Evolutionary conservation across 805 yeast species (phyloP).

Genomic region (Maudiozyma pseudohumilis): DNA sequence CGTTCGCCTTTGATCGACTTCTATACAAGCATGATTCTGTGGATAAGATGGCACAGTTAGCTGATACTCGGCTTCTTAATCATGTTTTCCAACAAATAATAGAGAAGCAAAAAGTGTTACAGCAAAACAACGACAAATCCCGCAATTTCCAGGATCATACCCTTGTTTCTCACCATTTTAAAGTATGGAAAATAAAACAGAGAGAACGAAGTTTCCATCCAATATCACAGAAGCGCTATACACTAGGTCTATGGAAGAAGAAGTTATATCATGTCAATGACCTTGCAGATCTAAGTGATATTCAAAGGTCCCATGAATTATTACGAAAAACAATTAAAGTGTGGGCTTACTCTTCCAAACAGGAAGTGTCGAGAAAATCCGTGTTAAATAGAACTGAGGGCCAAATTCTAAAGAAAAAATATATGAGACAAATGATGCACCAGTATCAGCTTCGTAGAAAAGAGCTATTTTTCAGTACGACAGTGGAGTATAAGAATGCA

Average conservation of each 20-base stretch:
- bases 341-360: background rate
- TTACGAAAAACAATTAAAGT: conserved; percentile 4
- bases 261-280: conserved; percentile 7
- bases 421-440: conserved; percentile 5
- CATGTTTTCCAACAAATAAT: conserved; percentile 10
- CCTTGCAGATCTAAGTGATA: conserved; percentile 11
- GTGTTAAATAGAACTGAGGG: conserved; percentile 6
- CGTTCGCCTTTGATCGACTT: conserved; percentile 14
- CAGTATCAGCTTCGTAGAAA: conserved; percentile 6
- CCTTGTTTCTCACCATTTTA: background rate
- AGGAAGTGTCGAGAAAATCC: background rate
- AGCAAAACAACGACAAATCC: background rate
- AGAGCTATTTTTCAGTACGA: conserved; percentile 7
- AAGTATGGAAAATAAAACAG: background rate
- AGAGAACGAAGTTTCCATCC: background rate
- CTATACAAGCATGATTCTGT: conserved; percentile 10
- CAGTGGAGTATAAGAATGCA: conserved; percentile 5
- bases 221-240: background rate
- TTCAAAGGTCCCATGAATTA: conserved; percentile 4
- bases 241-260: conserved; percentile 1
- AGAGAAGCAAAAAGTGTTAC: background rate
- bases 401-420: conserved; percentile 7
- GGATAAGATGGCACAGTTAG: conserved; percentile 13
- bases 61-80: conserved; percentile 19
- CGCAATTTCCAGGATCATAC: background rate